phyloP scores from a whole-genome alignment of 2,329 filamentous ascomycete genomes.

The Tricladium varicosporioides region DNA sequence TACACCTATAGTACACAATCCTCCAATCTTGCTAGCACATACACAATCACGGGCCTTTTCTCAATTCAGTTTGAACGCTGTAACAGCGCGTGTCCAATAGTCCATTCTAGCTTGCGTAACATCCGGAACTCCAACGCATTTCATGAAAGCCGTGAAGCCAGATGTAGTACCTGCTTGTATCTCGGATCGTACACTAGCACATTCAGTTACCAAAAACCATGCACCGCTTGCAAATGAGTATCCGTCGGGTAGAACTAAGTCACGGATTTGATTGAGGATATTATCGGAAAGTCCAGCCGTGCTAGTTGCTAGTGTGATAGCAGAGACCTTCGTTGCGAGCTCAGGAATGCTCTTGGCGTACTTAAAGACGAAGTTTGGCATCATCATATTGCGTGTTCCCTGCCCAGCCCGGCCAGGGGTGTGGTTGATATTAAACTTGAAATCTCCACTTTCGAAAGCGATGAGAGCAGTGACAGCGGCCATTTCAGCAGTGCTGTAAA shows the following conservation, averaged over 20 bases:
- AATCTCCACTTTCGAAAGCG: slow-evolving; percentile 58
- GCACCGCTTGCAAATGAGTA: slow-evolving; percentile 57
- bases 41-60: no score
- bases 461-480: slow-evolving; percentile 60
- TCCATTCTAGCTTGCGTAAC: no score
- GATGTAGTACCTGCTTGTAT: slow-evolving; percentile 42
- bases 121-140: slow-evolving; percentile 44
- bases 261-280: slow-evolving; percentile 44
- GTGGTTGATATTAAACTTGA: slow-evolving; percentile 62
- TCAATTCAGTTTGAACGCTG: no score
- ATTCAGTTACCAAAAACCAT: slow-evolving; percentile 60
- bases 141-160: slow-evolving; percentile 53
- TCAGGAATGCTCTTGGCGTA: slow-evolving; percentile 51
- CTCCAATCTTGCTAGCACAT: no score
- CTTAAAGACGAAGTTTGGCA: slow-evolving; percentile 49
- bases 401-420: slow-evolving; percentile 49
- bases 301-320: slow-evolving; percentile 32
- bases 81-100: no score
- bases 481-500: slow-evolving; percentile 51
- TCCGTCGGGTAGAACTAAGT: slow-evolving; percentile 47
- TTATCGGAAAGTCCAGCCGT: slow-evolving; percentile 33
- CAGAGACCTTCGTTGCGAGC: slow-evolving; percentile 36
- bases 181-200: slow-evolving; percentile 42
- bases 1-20: no score
- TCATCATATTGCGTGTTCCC: slow-evolving; percentile 66